Evolutionary conservation across 768 basidiomycete genomes (phyloP).

Genomic region (Neoboletus magnificus): DNA sequence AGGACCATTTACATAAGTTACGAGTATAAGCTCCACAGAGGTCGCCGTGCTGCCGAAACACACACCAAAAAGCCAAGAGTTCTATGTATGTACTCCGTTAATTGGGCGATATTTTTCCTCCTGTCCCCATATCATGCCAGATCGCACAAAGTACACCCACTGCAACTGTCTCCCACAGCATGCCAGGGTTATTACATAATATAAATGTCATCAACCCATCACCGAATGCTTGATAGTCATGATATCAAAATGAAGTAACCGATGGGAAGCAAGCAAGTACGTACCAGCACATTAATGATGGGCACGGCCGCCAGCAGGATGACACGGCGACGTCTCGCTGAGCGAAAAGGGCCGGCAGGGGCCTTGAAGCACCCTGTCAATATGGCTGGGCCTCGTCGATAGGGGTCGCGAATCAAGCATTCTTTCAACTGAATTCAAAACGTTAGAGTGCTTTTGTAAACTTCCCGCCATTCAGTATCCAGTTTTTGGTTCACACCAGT

Average conservation of each 20-base stretch:
- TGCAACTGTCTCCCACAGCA: not conserved
- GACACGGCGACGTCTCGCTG: not conserved
- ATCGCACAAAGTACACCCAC: no score
- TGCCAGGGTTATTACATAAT: not conserved
- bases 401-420: not conserved
- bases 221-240: not conserved
- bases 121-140: no score
- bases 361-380: not conserved
- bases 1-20: no score
- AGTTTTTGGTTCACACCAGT: not conserved
- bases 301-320: not conserved
- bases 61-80: no score
- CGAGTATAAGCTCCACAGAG: no score
- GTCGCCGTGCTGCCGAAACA: no score
- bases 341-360: not conserved
- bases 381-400: not conserved
- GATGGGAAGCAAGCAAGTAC: constrained; percentile 5
- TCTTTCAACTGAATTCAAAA: not conserved
- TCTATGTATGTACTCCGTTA: no score
- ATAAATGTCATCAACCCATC: not conserved
- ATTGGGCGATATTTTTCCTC: no score
- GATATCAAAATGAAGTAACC: not conserved
- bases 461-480: not conserved
- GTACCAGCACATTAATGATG: not conserved
- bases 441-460: not conserved